Conservation (phyloP, 2,329 filamentous ascomycete species). For the Scedosporium aurantiacum region DNA sequence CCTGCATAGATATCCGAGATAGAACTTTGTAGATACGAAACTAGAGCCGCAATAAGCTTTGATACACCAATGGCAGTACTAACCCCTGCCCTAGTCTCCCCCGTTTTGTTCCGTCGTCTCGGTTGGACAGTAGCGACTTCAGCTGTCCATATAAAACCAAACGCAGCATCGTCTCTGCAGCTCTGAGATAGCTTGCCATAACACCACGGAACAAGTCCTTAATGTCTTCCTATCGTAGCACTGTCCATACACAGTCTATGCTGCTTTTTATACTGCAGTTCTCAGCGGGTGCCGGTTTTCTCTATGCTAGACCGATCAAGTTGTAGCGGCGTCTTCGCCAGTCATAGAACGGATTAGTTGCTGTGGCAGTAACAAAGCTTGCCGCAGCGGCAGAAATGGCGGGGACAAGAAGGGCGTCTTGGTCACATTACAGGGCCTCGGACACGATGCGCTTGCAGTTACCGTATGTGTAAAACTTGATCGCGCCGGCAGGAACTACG, state of each 20-base stretch:
- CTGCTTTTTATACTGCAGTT: constrained; percentile 75
- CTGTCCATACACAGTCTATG: constrained; percentile 74
- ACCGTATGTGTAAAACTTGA: constrained; percentile 90
- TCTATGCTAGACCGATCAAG: constrained; percentile 77
- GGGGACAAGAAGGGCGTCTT: constrained; percentile 66
- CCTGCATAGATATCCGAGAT: no score
- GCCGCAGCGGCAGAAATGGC: constrained; percentile 64
- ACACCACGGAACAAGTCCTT: constrained; percentile 78
- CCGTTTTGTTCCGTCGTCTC: constrained; percentile 42
- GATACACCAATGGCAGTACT: no score
- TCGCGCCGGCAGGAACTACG: constrained; percentile 77
- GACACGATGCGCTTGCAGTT: constrained; percentile 80
- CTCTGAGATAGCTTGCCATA: constrained; percentile 82
- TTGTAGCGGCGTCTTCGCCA: constrained; percentile 87
- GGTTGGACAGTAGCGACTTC: constrained; percentile 58
- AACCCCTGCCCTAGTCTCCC: no score
- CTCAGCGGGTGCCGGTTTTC: constrained; percentile 37
- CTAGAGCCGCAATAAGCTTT: no score
- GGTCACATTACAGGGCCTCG: constrained; percentile 58
- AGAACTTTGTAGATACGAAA: no score
- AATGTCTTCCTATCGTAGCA: constrained; percentile 68
- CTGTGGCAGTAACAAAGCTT: constrained; percentile 76
- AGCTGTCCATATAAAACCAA: constrained; percentile 92
- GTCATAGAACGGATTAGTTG: constrained; percentile 93
- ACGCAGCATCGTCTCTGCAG: constrained; percentile 80